These are phyloP conservation scores for Lactifluus rugatus DNA, from an alignment of 768 basidiomycete species.

Conservation along the genomic window DNA sequence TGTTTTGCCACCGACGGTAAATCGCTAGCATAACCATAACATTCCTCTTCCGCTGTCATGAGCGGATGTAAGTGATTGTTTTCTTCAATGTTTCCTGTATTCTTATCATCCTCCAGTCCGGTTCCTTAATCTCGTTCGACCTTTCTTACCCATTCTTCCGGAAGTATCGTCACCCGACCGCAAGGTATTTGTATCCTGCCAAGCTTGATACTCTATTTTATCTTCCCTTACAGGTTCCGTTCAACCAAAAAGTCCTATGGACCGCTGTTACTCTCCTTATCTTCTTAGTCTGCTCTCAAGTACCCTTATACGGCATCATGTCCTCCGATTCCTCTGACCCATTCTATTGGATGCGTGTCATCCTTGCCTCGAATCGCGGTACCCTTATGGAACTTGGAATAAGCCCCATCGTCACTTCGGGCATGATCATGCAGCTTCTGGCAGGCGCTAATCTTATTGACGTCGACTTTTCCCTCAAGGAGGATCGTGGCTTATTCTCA, in stretches of 20 bases:
- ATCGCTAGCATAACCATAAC: too few species aligned
- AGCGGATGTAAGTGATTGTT: constrained; percentile 57
- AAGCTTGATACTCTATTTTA: neutral
- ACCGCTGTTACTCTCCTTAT: constrained; percentile 98
- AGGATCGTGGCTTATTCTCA: constrained; percentile 91
- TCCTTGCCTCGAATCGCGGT: constrained; percentile 95
- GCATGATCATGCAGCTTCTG: constrained; percentile 99
- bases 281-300: constrained; percentile 98
- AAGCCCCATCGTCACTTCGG: constrained; percentile 92
- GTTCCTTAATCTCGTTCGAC: constrained; percentile 95
- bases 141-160: constrained; percentile 92
- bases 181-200: constrained; percentile 47
- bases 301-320: constrained; percentile 99
- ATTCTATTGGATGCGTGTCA: constrained; percentile 99
- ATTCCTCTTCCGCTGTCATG: constrained; percentile 33
- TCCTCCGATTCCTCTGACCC: constrained; percentile 98
- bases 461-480: constrained; percentile 94
- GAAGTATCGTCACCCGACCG: constrained; percentile 98
- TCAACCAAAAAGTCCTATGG: constrained; percentile 99
- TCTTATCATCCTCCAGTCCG: constrained; percentile 49
- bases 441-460: constrained; percentile 97
- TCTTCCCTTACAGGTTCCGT: constrained; percentile 59
- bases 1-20: too few species aligned
- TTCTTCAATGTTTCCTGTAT: neutral
- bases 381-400: constrained; percentile 99